Base-by-base conservation (phyloP, 2,329 filamentous ascomycete genomes). In the Diplodia scrobiculata region DNA sequence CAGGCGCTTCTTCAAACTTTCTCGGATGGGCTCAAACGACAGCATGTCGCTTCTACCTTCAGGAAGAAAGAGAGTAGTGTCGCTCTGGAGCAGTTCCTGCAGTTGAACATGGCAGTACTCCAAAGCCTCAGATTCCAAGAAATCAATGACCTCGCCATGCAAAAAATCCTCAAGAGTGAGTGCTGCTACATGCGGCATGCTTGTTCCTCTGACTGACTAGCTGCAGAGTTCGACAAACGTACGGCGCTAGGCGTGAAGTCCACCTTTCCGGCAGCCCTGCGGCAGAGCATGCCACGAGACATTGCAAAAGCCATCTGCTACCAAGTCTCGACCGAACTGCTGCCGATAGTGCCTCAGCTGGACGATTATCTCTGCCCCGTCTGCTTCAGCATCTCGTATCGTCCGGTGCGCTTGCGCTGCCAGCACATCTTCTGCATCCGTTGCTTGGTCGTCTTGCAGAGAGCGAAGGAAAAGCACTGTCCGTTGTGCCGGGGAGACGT, bases 361-460 rank as follows among this genome's bases (percentile, higher is more conserved):
- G 88, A 92, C 72, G 92, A 96, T 77, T 94, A 92, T 77, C 82
- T 88, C 9, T 96, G 91, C 71, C 91, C 91, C 1, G 87, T 95
- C 67, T 95, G 92, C 78, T 88, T 89, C 71, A 85, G 85, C 51
- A 86, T 96, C 67, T 87, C 89, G n/a, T 95, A 90, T 82, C 86
- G 91, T 71, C 92, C 92, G 0, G 86, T 96, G n/a, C 86, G 88
- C 27, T 81, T 96, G 38, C 83, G 84, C 14, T 96, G 92, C 76
- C 80, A 84, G 32, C 91, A 95, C 70, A 80, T 93, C 14, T 93
- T 94, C 73, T 96, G 92, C 79, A 94, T 95, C 66, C 84, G 90
- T 2, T 96, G 92, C 74, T 83, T 94, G 58, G 87, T 96, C 68
- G 87, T 91, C 71, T 86, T 96, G 79, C 91, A 95, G 75, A 86